Base-by-base conservation (phyloP, 2,329 filamentous ascomycete genomes). In the Fusarium buxicola region DNA sequence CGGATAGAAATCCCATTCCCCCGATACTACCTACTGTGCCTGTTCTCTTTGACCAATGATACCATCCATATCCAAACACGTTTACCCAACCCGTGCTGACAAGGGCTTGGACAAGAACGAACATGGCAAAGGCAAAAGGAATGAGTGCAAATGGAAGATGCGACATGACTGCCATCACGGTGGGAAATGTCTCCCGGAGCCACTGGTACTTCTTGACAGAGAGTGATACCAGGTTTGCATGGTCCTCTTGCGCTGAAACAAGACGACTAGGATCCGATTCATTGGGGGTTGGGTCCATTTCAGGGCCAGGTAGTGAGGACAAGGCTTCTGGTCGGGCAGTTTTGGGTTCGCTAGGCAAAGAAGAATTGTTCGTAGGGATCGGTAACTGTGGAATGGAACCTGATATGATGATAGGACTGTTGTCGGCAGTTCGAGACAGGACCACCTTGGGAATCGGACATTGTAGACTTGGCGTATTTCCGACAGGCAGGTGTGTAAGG, bases 1-100 rank as follows among this genome's bases (percentile, higher is more conserved):
- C 88, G 0, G 88, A 89, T 0, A 92, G 74, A 50, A 92, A 91
- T 0, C 83, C 89, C 89, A 92, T 92, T 7, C 89, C 89, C 2
- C 87, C 88, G 30, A 92, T 83, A 1, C 84, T 84, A 2, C 89
- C 89, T 0, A 92, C 77, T 0, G 87, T 89, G 0, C 89, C 89
- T 0, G 89, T 92, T 70, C 84, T 89, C 9, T 80, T 76, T 0
- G 91, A 88, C 89, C 89, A 92, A 46, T 89, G 85, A 55, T 90
- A 84, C 89, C 89, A 92, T 2, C 89, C 89, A 46, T 90, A 81
- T 0, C 89, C 89, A 65, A 92, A 92, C 0, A 92, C 87, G 0
- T 84, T 82, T 0, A 92, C 86, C 90, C 90, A 92, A 10, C 90
- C 89, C 62, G 90, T 92, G 0, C 87, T 91, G 0, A 90, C 89